phyloP scores from a whole-genome alignment of 2,329 filamentous ascomycete species.

The Canariomyces notabilis region DNA sequence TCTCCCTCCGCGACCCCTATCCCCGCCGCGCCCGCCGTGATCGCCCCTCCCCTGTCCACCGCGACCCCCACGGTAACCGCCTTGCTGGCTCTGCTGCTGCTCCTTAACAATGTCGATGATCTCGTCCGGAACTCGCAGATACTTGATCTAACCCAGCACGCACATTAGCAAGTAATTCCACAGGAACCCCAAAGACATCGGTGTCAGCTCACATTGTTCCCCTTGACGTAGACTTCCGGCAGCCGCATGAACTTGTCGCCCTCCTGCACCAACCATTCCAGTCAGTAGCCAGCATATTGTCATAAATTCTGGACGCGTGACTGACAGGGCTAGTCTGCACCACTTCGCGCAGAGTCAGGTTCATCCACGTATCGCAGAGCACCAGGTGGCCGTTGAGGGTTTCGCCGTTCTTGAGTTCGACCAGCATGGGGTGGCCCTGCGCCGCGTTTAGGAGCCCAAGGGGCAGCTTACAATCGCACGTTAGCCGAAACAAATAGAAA shows the following conservation, averaged over 20 bases:
- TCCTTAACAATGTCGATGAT: constrained; percentile 94
- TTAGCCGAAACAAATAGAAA: background rate
- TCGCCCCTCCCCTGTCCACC: constrained; percentile 51
- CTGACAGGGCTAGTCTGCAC: constrained; percentile 84
- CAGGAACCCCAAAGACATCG: background rate
- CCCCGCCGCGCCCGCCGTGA: constrained; percentile 52
- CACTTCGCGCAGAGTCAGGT: constrained; percentile 93
- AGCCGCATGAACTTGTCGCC: constrained; percentile 90
- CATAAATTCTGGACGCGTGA: background rate
- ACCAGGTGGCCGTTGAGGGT: constrained; percentile 94
- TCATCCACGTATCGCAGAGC: constrained; percentile 99
- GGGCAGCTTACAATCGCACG: constrained; percentile 62
- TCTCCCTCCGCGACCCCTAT: constrained; percentile 45
- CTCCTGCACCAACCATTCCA: constrained; percentile 48
- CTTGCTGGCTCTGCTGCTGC: constrained; percentile 69
- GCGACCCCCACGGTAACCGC: constrained; percentile 60
- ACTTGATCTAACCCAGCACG: constrained; percentile 73
- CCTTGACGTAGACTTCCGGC: constrained; percentile 92
- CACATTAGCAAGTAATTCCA: constrained; percentile 19
- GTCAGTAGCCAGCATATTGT: constrained; percentile 4
- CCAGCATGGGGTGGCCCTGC: constrained; percentile 95
- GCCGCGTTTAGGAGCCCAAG: constrained; percentile 87
- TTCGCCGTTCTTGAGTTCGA: constrained; percentile 96
- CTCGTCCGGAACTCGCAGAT: constrained; percentile 91
- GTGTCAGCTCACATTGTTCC: constrained; percentile 76